Evolutionary conservation across 306 rosid genomes (phyloP).

Genomic region (Rubus parviflorus): DNA sequence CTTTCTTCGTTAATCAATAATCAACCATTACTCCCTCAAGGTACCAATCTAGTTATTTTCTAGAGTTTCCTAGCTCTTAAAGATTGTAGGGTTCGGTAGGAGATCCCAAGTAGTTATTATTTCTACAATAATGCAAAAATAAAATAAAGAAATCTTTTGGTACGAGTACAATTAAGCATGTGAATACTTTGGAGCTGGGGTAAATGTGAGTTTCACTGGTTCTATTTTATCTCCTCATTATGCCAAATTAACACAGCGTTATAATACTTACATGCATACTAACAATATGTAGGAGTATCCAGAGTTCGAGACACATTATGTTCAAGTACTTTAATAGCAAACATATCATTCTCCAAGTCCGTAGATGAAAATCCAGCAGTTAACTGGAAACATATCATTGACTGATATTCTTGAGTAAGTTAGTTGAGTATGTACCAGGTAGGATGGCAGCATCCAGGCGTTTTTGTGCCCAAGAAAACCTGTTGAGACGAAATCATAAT

Average conservation of each 20-base stretch:
- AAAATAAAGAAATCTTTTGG: not conserved
- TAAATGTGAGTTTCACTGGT: not conserved
- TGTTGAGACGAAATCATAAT: constrained; percentile 28
- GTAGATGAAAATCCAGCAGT: not conserved
- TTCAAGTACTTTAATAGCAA: not conserved
- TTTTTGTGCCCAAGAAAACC: constrained; percentile 59
- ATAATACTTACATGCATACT: too few relatives aligned
- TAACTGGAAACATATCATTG: not conserved
- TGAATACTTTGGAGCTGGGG: not conserved
- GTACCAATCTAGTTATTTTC: not conserved
- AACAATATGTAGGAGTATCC: not conserved
- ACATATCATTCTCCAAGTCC: not conserved
- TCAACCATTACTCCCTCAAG: not conserved
- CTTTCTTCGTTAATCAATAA: not conserved
- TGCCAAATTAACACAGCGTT: not conserved
- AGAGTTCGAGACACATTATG: not conserved
- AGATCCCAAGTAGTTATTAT: not conserved
- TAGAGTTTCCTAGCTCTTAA: not conserved
- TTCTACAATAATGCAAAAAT: not conserved
- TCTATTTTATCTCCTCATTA: not conserved
- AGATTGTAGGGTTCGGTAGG: not conserved
- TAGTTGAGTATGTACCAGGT: constrained; percentile 42
- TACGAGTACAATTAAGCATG: not conserved
- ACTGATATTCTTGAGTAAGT: not conserved
- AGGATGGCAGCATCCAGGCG: constrained; percentile 48